These are phyloP conservation scores for Ophiostoma piceae DNA, from an alignment of 2,329 filamentous ascomycete species.

Conservation along the genomic window DNA sequence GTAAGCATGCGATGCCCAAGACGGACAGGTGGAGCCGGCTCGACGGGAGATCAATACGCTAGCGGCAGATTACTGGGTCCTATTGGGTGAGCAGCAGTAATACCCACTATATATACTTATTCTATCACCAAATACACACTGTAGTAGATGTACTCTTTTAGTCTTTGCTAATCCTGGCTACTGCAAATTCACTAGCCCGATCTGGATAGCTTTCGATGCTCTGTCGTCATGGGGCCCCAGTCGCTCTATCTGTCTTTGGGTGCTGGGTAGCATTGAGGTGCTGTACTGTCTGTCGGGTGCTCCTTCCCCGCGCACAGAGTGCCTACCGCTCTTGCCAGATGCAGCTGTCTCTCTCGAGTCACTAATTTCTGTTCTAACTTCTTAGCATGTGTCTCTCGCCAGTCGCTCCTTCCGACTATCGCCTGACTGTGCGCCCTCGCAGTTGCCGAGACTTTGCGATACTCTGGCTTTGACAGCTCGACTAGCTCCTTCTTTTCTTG, in stretches of 20 bases:
- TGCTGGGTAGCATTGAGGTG: not conserved
- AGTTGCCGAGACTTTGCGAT: constrained; percentile 2
- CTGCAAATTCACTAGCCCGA: not conserved
- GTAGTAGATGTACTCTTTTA: not conserved
- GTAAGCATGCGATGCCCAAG: constrained; percentile 11
- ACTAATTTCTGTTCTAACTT: not conserved
- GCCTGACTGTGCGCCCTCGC: constrained; percentile 10
- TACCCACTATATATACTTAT: not conserved
- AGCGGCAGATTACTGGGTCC: constrained; percentile 7
- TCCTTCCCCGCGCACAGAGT: not conserved
- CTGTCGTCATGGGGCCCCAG: constrained; percentile 17
- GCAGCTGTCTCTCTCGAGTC: not conserved
- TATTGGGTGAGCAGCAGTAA: not conserved
- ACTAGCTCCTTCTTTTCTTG: constrained; percentile 18
- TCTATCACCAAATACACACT: not conserved
- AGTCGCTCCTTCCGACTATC: not conserved
- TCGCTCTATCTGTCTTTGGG: not conserved
- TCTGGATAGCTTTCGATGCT: constrained; percentile 15
- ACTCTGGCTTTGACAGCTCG: constrained; percentile 3
- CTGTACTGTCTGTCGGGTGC: not conserved
- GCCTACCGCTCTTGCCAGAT: not conserved
- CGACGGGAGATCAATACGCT: constrained; percentile 10
- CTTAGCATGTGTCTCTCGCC: not conserved
- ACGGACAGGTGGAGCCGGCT: constrained; percentile 14
- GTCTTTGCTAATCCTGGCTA: constrained; percentile 6